Conservation (phyloP, 2,329 filamentous ascomycete species). For the Metarhizium album region DNA sequence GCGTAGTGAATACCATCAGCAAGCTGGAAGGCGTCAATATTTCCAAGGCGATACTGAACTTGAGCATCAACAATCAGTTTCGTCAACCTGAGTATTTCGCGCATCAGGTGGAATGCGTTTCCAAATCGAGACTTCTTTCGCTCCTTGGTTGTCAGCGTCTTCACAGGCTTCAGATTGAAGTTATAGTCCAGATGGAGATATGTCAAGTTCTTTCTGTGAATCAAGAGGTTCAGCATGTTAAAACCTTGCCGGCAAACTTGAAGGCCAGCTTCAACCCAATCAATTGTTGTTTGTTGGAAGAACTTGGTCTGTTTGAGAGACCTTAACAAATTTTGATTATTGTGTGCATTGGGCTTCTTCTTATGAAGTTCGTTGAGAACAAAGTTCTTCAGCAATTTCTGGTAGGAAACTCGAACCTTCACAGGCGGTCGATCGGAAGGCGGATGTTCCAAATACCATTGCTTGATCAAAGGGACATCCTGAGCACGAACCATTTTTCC, state of each 20-base stretch:
- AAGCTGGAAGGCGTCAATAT: constrained; percentile 97
- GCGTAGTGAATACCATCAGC: constrained; percentile 98
- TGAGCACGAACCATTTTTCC: constrained; percentile 94
- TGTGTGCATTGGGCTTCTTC: constrained; percentile 88
- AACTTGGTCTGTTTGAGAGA: constrained; percentile 96
- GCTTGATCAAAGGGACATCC: constrained; percentile 92
- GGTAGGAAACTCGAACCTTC: constrained; percentile 95
- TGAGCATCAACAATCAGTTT: constrained; percentile 98
- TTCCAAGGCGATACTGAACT: constrained; percentile 92
- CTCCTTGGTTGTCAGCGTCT: constrained; percentile 96
- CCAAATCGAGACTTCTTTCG: constrained; percentile 98
- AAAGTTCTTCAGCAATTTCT: constrained; percentile 92
- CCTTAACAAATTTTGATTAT: constrained; percentile 82
- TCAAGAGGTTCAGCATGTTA: constrained; percentile 97
- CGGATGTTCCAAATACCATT: constrained; percentile 96
- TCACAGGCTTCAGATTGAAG: constrained; percentile 98
- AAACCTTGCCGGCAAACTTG: constrained; percentile 97
- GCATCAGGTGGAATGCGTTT: constrained; percentile 98
- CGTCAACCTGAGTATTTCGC: constrained; percentile 88
- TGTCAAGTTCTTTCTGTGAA: constrained; percentile 96
- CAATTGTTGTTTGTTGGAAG: constrained; percentile 98
- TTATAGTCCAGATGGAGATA: constrained; percentile 99
- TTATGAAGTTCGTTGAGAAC: constrained; percentile 96
- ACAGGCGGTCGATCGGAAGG: constrained; percentile 77
- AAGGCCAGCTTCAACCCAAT: constrained; percentile 97